These are phyloP conservation scores for Kurtzmaniella quercitrusa DNA, from an alignment of 1,139 yeast species.

Conservation along the genomic window DNA sequence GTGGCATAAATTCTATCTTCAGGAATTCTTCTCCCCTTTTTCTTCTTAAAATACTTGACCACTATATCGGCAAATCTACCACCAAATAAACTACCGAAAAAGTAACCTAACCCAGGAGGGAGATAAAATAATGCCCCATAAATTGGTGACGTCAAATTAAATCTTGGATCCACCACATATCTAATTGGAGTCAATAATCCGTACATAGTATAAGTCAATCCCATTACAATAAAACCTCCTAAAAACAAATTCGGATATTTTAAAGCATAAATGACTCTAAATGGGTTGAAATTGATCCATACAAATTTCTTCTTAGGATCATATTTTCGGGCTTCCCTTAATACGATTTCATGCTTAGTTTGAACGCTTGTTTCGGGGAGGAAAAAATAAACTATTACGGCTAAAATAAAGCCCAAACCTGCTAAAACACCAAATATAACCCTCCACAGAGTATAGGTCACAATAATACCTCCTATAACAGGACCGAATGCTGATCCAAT, in stretches of 20 bases:
- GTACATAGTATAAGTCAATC: constrained; percentile 46
- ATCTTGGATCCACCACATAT: constrained; percentile 50
- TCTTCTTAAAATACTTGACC: constrained; percentile 35
- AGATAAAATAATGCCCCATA: constrained; percentile 48
- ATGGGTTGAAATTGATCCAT: constrained; percentile 40
- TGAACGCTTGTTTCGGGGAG: constrained; percentile 39
- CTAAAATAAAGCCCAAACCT: constrained; percentile 31
- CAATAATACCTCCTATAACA: constrained; percentile 41
- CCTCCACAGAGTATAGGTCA: constrained; percentile 49
- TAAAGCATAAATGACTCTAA: constrained; percentile 34
- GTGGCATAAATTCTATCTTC: constrained; percentile 48
- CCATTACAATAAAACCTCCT: constrained; percentile 39
- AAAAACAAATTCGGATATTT: constrained; percentile 37
- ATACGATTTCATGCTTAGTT: constrained; percentile 18
- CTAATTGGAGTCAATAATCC: constrained; percentile 50
- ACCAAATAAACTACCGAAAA: constrained; percentile 45
- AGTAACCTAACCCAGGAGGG: constrained; percentile 50
- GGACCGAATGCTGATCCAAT: constrained; percentile 48
- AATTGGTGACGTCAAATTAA: constrained; percentile 40
- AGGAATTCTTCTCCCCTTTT: constrained; percentile 42
- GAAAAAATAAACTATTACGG: constrained; percentile 24
- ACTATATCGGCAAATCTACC: constrained; percentile 46
- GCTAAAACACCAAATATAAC: constrained; percentile 44
- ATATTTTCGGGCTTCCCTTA: constrained; percentile 10
- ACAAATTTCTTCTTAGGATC: constrained; percentile 31